A percentile compares a stretch with the other conserved stretches of the same genome.
These are phyloP conservation scores for Lanzia echinophila DNA, from an alignment of 2,329 filamentous ascomycete species.

Conservation along the genomic window DNA sequence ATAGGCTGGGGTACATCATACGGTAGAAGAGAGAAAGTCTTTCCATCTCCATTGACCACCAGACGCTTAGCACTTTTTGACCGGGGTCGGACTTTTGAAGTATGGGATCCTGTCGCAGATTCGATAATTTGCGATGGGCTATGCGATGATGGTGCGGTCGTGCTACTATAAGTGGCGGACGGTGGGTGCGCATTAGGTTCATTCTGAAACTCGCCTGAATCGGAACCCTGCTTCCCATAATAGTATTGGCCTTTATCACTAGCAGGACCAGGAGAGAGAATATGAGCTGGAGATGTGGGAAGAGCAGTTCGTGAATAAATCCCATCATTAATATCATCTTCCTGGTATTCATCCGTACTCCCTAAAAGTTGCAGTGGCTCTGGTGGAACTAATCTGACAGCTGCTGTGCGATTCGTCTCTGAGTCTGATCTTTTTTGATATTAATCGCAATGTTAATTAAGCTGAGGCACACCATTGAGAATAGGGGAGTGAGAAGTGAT, in stretches of 20 bases:
- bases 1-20: constrained; percentile 19
- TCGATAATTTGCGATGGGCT: constrained; percentile 18
- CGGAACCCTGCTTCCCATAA: constrained; percentile 15
- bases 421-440: constrained; percentile 21
- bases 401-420: constrained; percentile 18
- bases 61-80: constrained; percentile 23
- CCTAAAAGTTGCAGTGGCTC: constrained; percentile 17
- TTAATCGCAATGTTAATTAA: constrained; percentile 2
- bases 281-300: constrained; percentile 28
- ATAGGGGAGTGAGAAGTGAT: neutral
- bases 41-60: constrained; percentile 26
- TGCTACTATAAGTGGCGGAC: constrained; percentile 17
- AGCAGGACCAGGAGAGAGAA: constrained; percentile 19
- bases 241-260: constrained; percentile 13
- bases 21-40: constrained; percentile 28
- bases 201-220: constrained; percentile 25
- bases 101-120: constrained; percentile 26
- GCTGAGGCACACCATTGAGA: neutral
- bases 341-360: constrained; percentile 8
- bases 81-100: constrained; percentile 20
- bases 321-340: constrained; percentile 13
- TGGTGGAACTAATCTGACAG: constrained; percentile 18
- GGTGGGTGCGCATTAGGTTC: constrained; percentile 17
- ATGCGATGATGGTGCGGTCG: constrained; percentile 22
- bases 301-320: constrained; percentile 29